Conservation (phyloP, 225 moss, liverwort and hornwort genomes). For the Marchantia paleacea region DNA sequence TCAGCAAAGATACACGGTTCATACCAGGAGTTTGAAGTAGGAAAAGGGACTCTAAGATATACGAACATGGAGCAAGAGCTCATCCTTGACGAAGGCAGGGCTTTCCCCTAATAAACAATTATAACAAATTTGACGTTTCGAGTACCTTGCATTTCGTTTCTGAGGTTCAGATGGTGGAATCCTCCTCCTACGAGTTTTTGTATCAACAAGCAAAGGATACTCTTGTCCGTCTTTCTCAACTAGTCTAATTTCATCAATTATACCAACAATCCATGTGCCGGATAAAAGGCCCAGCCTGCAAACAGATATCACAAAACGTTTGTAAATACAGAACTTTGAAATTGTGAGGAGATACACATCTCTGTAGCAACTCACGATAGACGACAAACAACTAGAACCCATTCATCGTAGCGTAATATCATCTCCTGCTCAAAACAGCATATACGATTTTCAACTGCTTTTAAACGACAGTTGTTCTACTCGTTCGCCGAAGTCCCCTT, state of each 20-base stretch:
- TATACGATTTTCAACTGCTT: too few species aligned
- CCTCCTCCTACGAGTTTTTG: slow-evolving; percentile 80
- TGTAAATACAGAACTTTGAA: neutral
- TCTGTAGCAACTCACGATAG: neutral
- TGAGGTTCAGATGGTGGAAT: slow-evolving; percentile 83
- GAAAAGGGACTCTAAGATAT: neutral
- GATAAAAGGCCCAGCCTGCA: slow-evolving; percentile 74
- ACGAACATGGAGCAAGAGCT: neutral
- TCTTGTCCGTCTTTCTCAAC: slow-evolving; percentile 65
- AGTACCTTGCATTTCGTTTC: slow-evolving; percentile 87
- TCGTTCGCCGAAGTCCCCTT: too few species aligned
- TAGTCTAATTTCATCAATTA: slow-evolving; percentile 91
- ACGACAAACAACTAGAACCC: neutral
- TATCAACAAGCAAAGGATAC: slow-evolving; percentile 80
- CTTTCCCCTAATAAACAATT: neutral
- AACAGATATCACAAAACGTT: neutral
- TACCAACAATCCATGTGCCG: slow-evolving; percentile 87
- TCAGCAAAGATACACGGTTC: neutral
- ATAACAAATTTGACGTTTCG: neutral
- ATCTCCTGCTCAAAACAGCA: neutral
- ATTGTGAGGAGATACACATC: neutral
- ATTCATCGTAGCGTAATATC: neutral
- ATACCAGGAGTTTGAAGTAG: neutral
- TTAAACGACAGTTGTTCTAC: too few species aligned
- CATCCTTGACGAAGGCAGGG: too few species aligned